Base-by-base conservation (phyloP, 352 stramenopile genomes). In the Phytophthora tubulina region DNA sequence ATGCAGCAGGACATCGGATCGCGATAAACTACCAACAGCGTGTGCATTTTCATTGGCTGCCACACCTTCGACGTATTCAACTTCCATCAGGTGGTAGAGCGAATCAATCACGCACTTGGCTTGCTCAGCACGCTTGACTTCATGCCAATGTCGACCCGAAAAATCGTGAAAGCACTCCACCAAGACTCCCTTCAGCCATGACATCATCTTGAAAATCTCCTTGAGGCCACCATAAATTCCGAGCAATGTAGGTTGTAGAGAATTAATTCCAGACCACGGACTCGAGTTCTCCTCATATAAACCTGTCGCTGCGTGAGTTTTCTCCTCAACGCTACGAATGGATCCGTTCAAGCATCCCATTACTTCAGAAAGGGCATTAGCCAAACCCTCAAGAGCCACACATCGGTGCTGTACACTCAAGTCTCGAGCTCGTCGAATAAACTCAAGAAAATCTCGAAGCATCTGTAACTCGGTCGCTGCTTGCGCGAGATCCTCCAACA, bases 391-490 rank as follows among this genome's bases (percentile, higher is more conserved):
- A 7, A 88, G 57, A 4, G 74, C 77, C 30, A 77, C 75, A 48
- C 78, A 83, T 32, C 58, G 53, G 5, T 70, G 49, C 1, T 76
- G 70, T 32, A 66, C 67, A 50, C 60, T 53, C 8, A 53, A 65
- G 13, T 56, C 42, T 45, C 54, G 50, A 4, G n/a, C 41, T 53
- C 57, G 53, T 11, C 67, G 49, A 45, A 78, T 54, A 63, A 81
- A 81, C 5, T 7, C 45, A 13, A 72, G 54, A 35, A 89, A 39
- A 53, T 90, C 75, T 39, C 82, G 78, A 53, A 93, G 64, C n/a
- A 83, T 50, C 48, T 91, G 76, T 8, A 93, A 38, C n/a, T 90
- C 67, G 0, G 82, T 78, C 15, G 84, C 82, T 17, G 70, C 63
- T 38, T 49, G 6, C 6, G 71, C 71, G 30, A 86, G 79, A 6